Evolutionary conservation across 1,139 yeast species (phyloP).

Genomic region (Scheffersomyces quercinus): DNA sequence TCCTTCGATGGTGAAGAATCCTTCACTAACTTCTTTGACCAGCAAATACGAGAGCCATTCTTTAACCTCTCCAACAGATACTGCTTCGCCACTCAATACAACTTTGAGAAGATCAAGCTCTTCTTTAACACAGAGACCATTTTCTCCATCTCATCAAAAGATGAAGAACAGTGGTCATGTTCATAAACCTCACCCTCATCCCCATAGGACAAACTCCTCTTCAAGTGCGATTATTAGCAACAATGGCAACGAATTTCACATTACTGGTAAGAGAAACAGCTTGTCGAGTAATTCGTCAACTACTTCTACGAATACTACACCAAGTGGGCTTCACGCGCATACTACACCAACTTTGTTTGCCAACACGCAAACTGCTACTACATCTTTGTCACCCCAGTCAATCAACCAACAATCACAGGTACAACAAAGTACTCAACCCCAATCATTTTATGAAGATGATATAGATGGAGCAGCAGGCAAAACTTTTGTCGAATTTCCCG

Average conservation of each 20-base stretch:
- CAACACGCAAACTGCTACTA: background rate
- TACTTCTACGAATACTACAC: background rate
- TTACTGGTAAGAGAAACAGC: background rate
- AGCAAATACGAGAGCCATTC: slow-evolving; percentile 30
- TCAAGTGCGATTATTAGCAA: slow-evolving; percentile 4
- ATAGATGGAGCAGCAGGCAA: background rate
- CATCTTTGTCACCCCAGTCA: slow-evolving; percentile 4
- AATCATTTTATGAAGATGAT: slow-evolving; percentile 1
- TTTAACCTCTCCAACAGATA: slow-evolving; percentile 24
- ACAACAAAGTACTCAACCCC: background rate
- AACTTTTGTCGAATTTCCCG: slow-evolving; percentile 2
- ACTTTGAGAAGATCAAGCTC: slow-evolving; percentile 16
- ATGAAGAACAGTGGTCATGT: slow-evolving; percentile 31
- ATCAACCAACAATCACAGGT: no score
- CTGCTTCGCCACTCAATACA: slow-evolving; percentile 12
- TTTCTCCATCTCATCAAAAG: slow-evolving; percentile 22
- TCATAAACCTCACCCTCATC: slow-evolving; percentile 27
- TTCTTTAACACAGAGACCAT: slow-evolving; percentile 16
- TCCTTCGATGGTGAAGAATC: slow-evolving; percentile 9
- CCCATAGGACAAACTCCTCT: slow-evolving; percentile 5
- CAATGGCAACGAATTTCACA: slow-evolving; percentile 8
- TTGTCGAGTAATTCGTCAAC: background rate
- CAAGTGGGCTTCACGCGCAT: background rate
- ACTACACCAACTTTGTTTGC: background rate
- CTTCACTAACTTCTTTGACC: slow-evolving; percentile 28